Base-by-base conservation (phyloP, 2,329 filamentous ascomycete genomes). In the Aureobasidium namibiae region DNA sequence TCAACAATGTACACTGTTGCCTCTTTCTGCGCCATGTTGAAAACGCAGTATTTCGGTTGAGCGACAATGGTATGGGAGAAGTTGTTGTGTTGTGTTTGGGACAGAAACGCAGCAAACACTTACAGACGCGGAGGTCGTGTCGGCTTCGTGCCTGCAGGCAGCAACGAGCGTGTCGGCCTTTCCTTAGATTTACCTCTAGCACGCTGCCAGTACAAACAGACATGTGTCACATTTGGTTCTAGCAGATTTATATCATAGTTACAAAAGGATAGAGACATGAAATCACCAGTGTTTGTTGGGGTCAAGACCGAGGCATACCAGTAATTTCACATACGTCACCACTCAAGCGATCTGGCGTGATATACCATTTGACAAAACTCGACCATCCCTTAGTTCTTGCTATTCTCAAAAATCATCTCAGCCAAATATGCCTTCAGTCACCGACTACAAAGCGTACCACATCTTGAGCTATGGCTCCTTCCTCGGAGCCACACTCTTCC, bases 1-100 rank as follows among this genome's bases (percentile, higher is more conserved):
- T 99, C 94, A 62, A 99, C 75, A 66, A 99, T 87, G 73, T 94
- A 99, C 44, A 97, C 83, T 0, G 88, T 94, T 9, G 91, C 90
- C 76, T 97, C 90, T 72, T 99, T 99, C 63, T 89, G 86, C 11
- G 91, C 88, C 92, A 97, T 97, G 23, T 57, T 64, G 64, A 56
- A 33, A 33, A 16, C 18, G 11, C 6, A 38, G 38, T 38, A 31
- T 11, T 18, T n/a, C n/a, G 10, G 23, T n/a, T 31, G 26, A 44
- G 26, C 14, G 14, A 21, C 26, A 42, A 54, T 42, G 9, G 3
- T 18, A 29, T 39, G 4, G 33, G 4, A 29, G 18, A 36, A 23
- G 24, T 33, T 18, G 52, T 26, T 56, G 13, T 56, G 52, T 56
- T 56, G 52, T 56, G 52, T 23, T 56, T 9, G 10, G 45, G 26